Percentiles rank a stretch among this genome's conserved stretches.
Evolutionary conservation across 2,329 filamentous ascomycete genomes (phyloP).

Genomic region (Colletotrichum plurivorum): DNA sequence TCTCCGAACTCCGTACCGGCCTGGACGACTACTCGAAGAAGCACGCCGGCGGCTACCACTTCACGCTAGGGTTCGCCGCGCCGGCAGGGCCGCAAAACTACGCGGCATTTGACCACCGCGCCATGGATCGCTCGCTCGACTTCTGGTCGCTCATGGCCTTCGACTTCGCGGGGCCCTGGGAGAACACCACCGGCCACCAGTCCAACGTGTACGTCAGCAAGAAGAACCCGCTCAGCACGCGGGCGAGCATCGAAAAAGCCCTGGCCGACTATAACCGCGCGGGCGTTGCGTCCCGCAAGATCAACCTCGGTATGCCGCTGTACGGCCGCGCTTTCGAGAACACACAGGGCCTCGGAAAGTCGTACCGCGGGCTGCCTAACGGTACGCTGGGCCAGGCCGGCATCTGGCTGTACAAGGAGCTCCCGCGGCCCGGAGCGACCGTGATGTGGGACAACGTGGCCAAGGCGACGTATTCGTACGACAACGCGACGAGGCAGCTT

Average conservation of each 20-base stretch:
- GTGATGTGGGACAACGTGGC: conserved; percentile 70
- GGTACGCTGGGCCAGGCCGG: conserved; percentile 79
- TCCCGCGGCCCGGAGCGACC: conserved; percentile 73
- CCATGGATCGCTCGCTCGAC: conserved; percentile 70
- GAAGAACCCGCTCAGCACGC: conserved; percentile 69
- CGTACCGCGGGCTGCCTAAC: conserved; percentile 75
- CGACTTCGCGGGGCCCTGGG: conserved; percentile 80
- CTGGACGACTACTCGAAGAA: conserved; percentile 58
- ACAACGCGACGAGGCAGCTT: conserved; percentile 71
- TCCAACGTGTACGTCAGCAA: conserved; percentile 75
- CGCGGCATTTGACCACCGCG: conserved; percentile 61
- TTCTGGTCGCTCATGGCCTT: conserved; percentile 77
- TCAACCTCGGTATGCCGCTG: conserved; percentile 82
- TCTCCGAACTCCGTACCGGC: conserved; percentile 57
- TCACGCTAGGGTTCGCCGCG: conserved; percentile 65
- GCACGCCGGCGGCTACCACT: conserved; percentile 59
- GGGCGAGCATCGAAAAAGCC: conserved; percentile 77
- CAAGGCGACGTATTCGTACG: conserved; percentile 81
- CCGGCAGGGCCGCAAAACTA: conserved; percentile 65
- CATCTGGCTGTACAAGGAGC: conserved; percentile 84
- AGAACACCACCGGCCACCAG: conserved; percentile 73
- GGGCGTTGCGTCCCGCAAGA: conserved; percentile 73
- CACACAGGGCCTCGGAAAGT: conserved; percentile 75
- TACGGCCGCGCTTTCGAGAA: conserved; percentile 51
- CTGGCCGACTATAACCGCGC: conserved; percentile 72